phyloP scores from a whole-genome alignment of 805 yeast genomes.

The Danielia reshetovae region DNA sequence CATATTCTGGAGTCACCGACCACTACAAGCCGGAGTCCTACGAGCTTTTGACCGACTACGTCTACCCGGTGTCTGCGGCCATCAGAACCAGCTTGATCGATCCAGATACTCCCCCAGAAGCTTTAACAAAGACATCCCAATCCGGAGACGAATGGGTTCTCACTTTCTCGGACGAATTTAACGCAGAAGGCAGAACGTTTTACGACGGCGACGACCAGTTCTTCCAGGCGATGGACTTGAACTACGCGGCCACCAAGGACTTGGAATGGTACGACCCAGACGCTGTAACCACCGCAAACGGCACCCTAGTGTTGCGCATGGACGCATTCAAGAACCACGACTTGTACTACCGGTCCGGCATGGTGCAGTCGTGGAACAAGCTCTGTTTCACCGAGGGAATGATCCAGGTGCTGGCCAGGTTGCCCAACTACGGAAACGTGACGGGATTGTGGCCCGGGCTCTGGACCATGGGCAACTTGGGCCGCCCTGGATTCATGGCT shows the following conservation, averaged over 20 bases:
- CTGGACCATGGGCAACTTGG: conserved; percentile 38
- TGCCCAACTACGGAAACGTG: conserved; percentile 30
- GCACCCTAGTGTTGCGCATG: conserved; percentile 32
- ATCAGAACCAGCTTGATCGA: conserved; percentile 35
- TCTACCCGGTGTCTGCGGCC: conserved; percentile 34
- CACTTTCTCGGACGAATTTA: conserved; percentile 41
- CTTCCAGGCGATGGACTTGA: conserved; percentile 37
- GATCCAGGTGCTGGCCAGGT: conserved; percentile 25
- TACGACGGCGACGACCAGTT: conserved; percentile 44
- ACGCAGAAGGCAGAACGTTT: conserved; percentile 41
- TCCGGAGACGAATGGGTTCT: conserved; percentile 52
- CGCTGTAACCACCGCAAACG: conserved; percentile 38
- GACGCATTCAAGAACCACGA: conserved; percentile 37
- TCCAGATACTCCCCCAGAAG: conserved; percentile 38
- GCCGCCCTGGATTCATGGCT: conserved; percentile 34
- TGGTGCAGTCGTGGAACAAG: conserved; percentile 40
- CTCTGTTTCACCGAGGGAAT: conserved; percentile 33
- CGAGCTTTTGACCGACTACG: conserved; percentile 20
- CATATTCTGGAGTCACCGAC: conserved; percentile 66
- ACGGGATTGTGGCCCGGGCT: conserved; percentile 38
- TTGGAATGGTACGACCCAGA: conserved; percentile 45
- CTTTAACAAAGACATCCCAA: conserved; percentile 18
- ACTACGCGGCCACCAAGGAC: conserved; percentile 41
- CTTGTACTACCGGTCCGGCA: conserved; percentile 36
- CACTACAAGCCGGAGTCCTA: conserved; percentile 25